Evolutionary conservation across 495 filamentous ascomycete species (phyloP), one percentile per base, ranked within the genome.

Genomic region (Neurospora terricola): DNA sequence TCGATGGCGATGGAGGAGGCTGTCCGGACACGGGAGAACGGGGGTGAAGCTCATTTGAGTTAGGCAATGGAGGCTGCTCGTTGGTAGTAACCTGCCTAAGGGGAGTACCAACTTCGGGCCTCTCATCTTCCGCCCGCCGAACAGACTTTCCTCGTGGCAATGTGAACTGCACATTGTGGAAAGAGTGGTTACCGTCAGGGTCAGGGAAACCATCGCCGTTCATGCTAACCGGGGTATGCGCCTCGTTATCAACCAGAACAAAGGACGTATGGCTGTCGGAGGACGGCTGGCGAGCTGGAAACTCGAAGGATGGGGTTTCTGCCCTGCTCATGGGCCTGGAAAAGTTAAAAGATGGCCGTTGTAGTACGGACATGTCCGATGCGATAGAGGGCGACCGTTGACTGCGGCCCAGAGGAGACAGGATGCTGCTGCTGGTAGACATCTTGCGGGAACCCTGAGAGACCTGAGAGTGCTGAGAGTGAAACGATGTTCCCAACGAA

Each of bases 311-410:
- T 16, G 92, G 87, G 68, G 88, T 90, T 71, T 90, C 91, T 10
- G 91, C 90, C 74, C 93, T 87, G 81, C 96, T 97, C 38, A 96
- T 75, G 3, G 96, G 96, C 8, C 96, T 86, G 4, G 96, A 98
- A 81, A 98, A 98, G 80, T 98, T 99, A 79, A 94, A 95, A 2
- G 91, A 86, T 2, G 93, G 92, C 38, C 91, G 89, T 2, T 90
- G 88, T 38, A 92, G 84, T 70, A 80, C 80, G 59, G 87, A 88
- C 39, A 87, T 87, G 70, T 97, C 93, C 3, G 94, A 98, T 75
- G 89, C 90, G 54, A 94, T 83, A 0, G 94, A 97, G 6, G 93
- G 93, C 12, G 94, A 96, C 66, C 93, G 89, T 72, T 84, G 82
- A 82, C 88, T 80, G 84, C 86, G 66, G 78, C 81, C 75, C 83